Evolutionary conservation across 331 rosid species (phyloP), one percentile per base, ranked within the genome.

Genomic region (Malus hybrid): DNA sequence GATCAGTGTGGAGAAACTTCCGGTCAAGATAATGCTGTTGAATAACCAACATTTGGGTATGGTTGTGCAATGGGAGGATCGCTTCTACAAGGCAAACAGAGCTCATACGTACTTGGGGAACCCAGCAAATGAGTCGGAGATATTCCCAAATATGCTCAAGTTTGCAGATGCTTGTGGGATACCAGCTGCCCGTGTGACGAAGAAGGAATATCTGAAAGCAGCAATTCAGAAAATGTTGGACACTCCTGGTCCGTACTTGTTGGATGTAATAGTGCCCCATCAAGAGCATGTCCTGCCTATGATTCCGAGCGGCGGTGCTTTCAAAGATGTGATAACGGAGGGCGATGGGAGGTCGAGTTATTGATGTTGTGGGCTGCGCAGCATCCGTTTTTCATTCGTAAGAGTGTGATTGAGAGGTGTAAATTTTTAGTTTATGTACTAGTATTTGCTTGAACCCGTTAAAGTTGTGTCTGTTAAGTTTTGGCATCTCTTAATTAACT

Each of bases 41-140:
- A 93, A 90, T 77, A 90, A 93, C 46, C 97, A 93, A 62, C 96
- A 93, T 75, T 83, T 93, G 84, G 96, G 97, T 58, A 93, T 93
- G 97, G 97, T 90, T 75, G 82, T 86, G 63, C 97, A 90, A 61
- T 93, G 91, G 96, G 97, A 93, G 87, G 97, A 93, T 68, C 80
- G 91, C 22, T 93, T 93, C 86, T 93, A 90, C 58, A 93, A 90
- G 83, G 83, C 96, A 0, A 90, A 93, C 73, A 85, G 89, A 63
- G 96, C 88, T 79, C 96, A 89, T 71, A 88, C 96, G 0, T 93
- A 88, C 64, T 71, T 93, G 0, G 98, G 98, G 30, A 74, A 93
- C 72, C 98, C 96, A 0, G 65, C 87, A 1, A 86, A 24, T 0
- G 95, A 88, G 74, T 63, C 76, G 0, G 94, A 87, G 75, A 93